phyloP scores from a whole-genome alignment of 2,329 filamentous ascomycete genomes.

The Magnaporthiopsis poae region DNA sequence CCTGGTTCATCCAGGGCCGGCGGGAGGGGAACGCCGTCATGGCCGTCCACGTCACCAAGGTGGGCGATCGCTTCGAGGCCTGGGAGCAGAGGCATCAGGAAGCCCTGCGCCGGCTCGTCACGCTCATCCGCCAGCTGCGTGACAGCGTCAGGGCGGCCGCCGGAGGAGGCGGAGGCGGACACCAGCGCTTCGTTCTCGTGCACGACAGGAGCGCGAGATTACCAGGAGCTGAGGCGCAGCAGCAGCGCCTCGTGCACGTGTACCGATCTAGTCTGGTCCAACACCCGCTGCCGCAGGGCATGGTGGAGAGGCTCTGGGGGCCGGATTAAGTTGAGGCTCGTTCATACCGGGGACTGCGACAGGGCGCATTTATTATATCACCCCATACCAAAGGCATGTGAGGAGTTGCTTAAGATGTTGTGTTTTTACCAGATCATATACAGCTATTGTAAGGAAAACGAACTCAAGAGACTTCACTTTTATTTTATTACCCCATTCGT shows the following conservation, averaged over 20 bases:
- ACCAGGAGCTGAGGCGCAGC: background rate
- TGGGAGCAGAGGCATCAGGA: conserved; percentile 3
- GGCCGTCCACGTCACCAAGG: background rate
- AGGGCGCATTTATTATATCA: too few species aligned
- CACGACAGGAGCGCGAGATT: background rate
- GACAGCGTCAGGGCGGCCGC: background rate
- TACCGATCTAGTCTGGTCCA: background rate
- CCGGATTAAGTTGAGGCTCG: background rate
- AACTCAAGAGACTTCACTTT: too few species aligned
- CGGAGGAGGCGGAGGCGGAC: background rate
- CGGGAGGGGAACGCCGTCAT: background rate
- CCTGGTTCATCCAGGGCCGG: conserved; percentile 1
- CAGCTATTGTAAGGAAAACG: too few species aligned
- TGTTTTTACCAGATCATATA: too few species aligned
- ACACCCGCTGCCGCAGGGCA: background rate
- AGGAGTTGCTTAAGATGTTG: too few species aligned
- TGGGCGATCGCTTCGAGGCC: background rate
- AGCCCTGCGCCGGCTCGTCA: background rate
- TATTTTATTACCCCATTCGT: too few species aligned
- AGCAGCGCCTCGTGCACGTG: background rate
- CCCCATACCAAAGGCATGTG: too few species aligned
- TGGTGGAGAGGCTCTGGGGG: conserved; percentile 1
- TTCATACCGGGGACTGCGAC: too few species aligned
- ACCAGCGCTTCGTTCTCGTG: conserved; percentile 1
- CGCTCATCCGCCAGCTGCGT: background rate